phyloP scores from a whole-genome alignment of 192 early-diverging fungal species.

The Gaertneriomyces semiglobifer region DNA sequence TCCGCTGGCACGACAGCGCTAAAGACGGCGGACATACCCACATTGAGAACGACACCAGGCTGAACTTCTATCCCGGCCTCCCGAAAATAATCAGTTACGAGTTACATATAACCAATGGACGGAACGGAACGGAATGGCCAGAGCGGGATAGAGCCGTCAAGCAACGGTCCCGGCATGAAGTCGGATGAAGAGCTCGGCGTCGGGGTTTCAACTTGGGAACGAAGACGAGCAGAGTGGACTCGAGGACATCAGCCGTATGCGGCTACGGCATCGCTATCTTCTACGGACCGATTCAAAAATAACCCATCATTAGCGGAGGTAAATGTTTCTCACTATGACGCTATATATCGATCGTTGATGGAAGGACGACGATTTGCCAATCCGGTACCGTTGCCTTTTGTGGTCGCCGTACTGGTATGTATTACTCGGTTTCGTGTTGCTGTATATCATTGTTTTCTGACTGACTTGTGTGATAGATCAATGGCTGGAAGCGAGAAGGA shows the following conservation, averaged over 20 bases:
- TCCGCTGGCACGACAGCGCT: no score
- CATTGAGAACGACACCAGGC: no score
- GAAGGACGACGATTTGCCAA: conserved; percentile 45
- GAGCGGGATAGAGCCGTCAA: no score
- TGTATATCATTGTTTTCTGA: background rate
- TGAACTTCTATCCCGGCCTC: no score
- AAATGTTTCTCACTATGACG: conserved; percentile 41
- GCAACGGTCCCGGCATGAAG: no score
- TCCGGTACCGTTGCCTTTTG: conserved; percentile 45
- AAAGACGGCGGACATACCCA: no score
- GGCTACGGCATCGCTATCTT: conserved; percentile 11
- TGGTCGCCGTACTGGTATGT: conserved; percentile 43
- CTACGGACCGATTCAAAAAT: conserved; percentile 25
- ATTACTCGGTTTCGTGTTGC: background rate
- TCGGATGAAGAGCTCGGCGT: no score
- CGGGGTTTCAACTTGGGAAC: conserved; percentile 36
- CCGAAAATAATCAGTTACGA: no score
- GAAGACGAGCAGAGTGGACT: conserved; percentile 33
- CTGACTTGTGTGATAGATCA: conserved; percentile 29
- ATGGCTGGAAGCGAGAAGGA: conserved; percentile 48
- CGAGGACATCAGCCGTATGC: conserved; percentile 41
- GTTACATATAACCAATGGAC: no score
- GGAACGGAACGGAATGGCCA: no score
- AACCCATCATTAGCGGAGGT: conserved; percentile 38
- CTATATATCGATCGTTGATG: conserved; percentile 42